phyloP scores from a whole-genome alignment of 306 rosid species.

The Inga leiocalycina region DNA sequence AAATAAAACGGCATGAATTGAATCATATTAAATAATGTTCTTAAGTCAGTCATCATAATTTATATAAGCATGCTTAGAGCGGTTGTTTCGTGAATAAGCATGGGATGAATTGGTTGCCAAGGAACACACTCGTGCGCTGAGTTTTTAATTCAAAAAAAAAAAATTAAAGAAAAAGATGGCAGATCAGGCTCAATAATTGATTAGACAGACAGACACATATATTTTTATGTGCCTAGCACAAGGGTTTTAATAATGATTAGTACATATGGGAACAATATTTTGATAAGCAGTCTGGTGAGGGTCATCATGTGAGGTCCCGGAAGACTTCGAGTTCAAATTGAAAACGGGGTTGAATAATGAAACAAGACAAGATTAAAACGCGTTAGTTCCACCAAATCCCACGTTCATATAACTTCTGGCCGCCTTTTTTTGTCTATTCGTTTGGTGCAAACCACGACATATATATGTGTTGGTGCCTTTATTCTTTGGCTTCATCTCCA shows the following conservation, averaged over 20 bases:
- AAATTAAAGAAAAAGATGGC: constrained; percentile 17
- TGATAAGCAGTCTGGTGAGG: background rate
- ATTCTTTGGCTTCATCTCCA: constrained; percentile 36
- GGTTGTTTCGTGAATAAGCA: constrained; percentile 66
- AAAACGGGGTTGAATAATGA: constrained; percentile 36
- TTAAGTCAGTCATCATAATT: constrained; percentile 1
- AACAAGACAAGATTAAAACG: constrained; percentile 43
- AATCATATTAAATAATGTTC: constrained; percentile 5
- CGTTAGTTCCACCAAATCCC: constrained; percentile 74
- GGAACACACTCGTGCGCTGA: constrained; percentile 50
- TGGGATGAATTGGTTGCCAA: constrained; percentile 55
- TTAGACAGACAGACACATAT: constrained; percentile 16
- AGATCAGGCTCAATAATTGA: constrained; percentile 39
- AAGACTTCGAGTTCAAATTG: constrained; percentile 1
- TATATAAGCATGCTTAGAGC: constrained; percentile 30
- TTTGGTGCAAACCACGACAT: constrained; percentile 29
- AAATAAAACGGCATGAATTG: constrained; percentile 12
- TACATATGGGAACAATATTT: constrained; percentile 36
- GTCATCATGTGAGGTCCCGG: background rate
- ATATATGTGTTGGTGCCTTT: constrained; percentile 27
- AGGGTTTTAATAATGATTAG: constrained; percentile 2
- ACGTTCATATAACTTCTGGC: constrained; percentile 43
- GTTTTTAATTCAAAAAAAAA: constrained; percentile 36
- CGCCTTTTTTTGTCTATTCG: constrained; percentile 19
- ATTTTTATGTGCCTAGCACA: constrained; percentile 12